A percentile compares a stretch with the other conserved stretches of the same genome.
Evolutionary conservation across 768 basidiomycete species (phyloP).

Genomic region (Boletus rufocinnamomeus): DNA sequence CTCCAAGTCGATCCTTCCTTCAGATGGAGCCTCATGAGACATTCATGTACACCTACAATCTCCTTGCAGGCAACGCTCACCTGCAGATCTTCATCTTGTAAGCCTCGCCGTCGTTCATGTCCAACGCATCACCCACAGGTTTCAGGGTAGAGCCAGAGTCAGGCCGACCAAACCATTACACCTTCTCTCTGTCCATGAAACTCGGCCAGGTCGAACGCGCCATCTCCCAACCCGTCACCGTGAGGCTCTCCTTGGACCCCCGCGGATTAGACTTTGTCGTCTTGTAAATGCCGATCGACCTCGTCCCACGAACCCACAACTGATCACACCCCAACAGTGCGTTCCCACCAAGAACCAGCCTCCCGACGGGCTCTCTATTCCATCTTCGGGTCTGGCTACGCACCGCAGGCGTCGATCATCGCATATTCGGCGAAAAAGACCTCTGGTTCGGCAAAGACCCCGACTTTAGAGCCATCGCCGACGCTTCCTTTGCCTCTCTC

Average conservation of each 20-base stretch:
- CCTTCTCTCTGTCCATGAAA: slow-evolving; percentile 56
- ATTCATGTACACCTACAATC: slow-evolving; percentile 48
- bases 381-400: slow-evolving; percentile 67
- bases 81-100: slow-evolving; percentile 56
- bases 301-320: neutral
- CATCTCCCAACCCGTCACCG: slow-evolving; percentile 47
- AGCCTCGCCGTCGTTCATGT: slow-evolving; percentile 18
- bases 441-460: slow-evolving; percentile 69
- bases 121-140: slow-evolving; percentile 8
- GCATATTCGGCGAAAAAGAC: slow-evolving; percentile 63
- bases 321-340: slow-evolving; percentile 37
- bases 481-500: slow-evolving; percentile 57
- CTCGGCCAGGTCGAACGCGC: slow-evolving; percentile 56
- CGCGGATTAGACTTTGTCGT: slow-evolving; percentile 58
- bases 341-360: slow-evolving; percentile 58
- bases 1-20: slow-evolving; percentile 26
- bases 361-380: slow-evolving; percentile 56
- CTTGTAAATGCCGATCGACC: slow-evolving; percentile 45
- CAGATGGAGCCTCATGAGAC: slow-evolving; percentile 26
- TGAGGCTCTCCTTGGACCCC: slow-evolving; percentile 54
- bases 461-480: slow-evolving; percentile 57
- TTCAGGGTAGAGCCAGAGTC: slow-evolving; percentile 33
- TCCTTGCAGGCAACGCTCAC: slow-evolving; percentile 45
- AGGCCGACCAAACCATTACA: slow-evolving; percentile 40
- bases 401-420: slow-evolving; percentile 57